Percentiles rank a stretch among this genome's conserved stretches.
Evolutionary conservation across 2,329 filamentous ascomycete species (phyloP).

Genomic region (Cercospora beticola): DNA sequence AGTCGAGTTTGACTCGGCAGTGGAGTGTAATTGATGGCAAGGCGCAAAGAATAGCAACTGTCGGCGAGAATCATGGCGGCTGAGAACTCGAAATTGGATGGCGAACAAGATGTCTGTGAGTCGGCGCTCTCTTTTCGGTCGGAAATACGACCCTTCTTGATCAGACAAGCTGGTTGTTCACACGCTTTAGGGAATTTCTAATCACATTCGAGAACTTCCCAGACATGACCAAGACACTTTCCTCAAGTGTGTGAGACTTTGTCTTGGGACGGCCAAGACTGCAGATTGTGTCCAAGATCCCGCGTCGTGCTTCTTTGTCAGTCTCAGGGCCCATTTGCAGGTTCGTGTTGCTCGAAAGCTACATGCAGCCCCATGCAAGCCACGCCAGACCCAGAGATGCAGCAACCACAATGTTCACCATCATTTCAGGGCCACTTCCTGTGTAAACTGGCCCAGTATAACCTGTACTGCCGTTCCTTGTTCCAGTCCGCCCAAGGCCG

Average conservation of each 20-base stretch:
- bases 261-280: neutral
- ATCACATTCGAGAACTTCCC: neutral
- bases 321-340: neutral
- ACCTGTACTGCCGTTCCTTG: neutral
- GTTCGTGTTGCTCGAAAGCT: neutral
- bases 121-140: neutral
- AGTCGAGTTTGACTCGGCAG: neutral
- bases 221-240: neutral
- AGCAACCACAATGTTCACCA: neutral
- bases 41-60: neutral
- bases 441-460: neutral
- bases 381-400: neutral
- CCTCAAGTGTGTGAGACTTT: neutral
- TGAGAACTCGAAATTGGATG: neutral
- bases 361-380: neutral
- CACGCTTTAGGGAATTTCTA: neutral
- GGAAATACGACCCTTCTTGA: neutral
- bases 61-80: neutral
- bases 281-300: neutral
- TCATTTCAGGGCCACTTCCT: neutral
- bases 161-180: neutral
- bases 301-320: neutral
- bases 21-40: neutral
- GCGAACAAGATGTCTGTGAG: neutral
- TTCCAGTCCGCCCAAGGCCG: neutral